Base-by-base conservation (phyloP, 768 basidiomycete genomes). In the Termitomyces sp. region DNA sequence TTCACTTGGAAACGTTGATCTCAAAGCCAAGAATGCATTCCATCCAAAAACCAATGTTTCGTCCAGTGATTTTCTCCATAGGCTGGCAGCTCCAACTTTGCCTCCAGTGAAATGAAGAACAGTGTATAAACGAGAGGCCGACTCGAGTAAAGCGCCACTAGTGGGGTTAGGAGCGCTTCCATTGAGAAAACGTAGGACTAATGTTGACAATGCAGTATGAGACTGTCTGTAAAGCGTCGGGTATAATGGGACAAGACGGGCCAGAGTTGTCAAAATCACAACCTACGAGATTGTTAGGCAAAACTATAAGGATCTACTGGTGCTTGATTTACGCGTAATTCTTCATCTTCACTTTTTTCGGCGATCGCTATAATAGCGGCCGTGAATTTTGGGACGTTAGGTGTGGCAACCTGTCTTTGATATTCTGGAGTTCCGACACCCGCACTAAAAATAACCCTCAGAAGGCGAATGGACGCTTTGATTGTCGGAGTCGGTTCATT, bases 51-150 rank as follows among this genome's bases (percentile, higher is more conserved):
- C 73, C 50, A 93, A 58, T 2, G 85, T 84, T 30, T 87, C 87
- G 50, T 92, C 88, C 26, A 92, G 58, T 16, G 83, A 84, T 64
- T 87, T 90, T 61, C 86, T 79, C 92, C 92, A 94, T 6, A 87
- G 64, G 53, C 75, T 81, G 12, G 83, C 76, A 16, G 85, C 84
- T 26, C 86, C 88, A 9, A 90, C 84, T 70, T 92, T 94, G 8
- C 92, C 92, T 22, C 90, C 90, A 0, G 88, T 85, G 30, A 82
- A 71, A 68, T 87, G 87, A 6, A 94, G 75, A 24, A 77, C 71
- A 3, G 85, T 72, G 57, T 86, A 88, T 22, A 94, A 75, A 20
- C 72, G 66, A 6, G 84, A 83, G 2, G 86, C 78, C 14, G 83
- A 75, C 43, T 72, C 62, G 0, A 83, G 58, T 6, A 87, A 63